Base-by-base conservation (phyloP, 2,329 filamentous ascomycete genomes). In the Trichoderma simmonsii region DNA sequence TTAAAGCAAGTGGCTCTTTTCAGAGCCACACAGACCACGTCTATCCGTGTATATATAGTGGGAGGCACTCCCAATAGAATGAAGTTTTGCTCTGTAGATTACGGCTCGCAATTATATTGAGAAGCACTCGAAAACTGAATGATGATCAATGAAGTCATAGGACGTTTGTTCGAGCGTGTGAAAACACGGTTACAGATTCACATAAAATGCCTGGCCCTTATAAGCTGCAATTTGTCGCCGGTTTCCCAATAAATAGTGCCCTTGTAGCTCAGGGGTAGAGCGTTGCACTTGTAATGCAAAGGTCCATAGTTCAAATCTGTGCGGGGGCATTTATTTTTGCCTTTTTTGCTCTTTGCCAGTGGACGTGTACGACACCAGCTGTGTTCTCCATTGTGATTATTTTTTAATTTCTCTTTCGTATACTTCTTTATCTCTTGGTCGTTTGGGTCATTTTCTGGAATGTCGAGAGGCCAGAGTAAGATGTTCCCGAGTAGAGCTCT, bases 251-350 rank as follows among this genome's bases (percentile, higher is more conserved):
- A n/a, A n/a, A n/a, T 43, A 43, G 39, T 60, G 63, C 63, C 63
- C 63, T 48, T 56, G 39, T 66, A 66, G 63, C 63, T 66, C 63
- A 66, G 63, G 43, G 63, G 63, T 66, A 66, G 63, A 66, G 64
- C 51, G 64, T 67, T 67, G 64, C 64, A 67, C 64, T 67, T 67
- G 64, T 67, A 67, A 67, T 67, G 64, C 64, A 67, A 67, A 67
- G 64, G 51, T 57, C 64, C 64, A 67, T 67, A 67, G 64, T 67
- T 67, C 64, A 67, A 67, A 39, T 57, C 64, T 67, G 64, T 67
- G 64, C 39, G 64, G 64, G 64, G 64, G 64, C 64, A 67, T 48
- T 65, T 34, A 54, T 56, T 54, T 66, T 66, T 66, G 12, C 9
- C 5, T 56, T 66, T 65, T 65, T 65, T 54, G 32, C 30, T 4